These are phyloP conservation scores for Hygrophoropsis aurantiaca DNA, from an alignment of 768 basidiomycete species.

Conservation along the genomic window DNA sequence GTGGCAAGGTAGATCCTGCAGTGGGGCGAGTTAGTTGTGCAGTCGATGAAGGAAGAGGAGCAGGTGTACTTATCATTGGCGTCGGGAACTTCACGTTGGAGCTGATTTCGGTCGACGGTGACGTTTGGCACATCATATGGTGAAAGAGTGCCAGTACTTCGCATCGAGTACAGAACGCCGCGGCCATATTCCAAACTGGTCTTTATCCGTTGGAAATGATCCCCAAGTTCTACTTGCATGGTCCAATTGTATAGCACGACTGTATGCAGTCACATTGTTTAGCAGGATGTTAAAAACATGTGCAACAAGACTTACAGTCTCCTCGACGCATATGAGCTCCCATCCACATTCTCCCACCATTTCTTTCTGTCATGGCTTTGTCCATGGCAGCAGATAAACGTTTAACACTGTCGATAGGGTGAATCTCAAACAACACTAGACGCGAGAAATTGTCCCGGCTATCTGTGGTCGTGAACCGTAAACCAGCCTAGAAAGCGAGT, in stretches of 20 bases:
- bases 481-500: conserved; percentile 8
- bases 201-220: conserved; percentile 23
- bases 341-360: conserved; percentile 26
- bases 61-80: neutral
- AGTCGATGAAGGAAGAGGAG: neutral
- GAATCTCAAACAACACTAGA: conserved; percentile 14
- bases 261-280: neutral
- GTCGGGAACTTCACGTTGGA: neutral
- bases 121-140: neutral
- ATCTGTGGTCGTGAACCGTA: conserved; percentile 18
- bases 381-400: conserved; percentile 20
- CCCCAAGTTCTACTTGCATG: conserved; percentile 23
- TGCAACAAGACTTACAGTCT: conserved; percentile 21
- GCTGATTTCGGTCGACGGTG: neutral
- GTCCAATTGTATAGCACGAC: conserved; percentile 21
- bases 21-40: neutral
- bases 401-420: conserved; percentile 10
- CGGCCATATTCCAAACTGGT: conserved; percentile 18
- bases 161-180: conserved; percentile 5
- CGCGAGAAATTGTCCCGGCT: conserved; percentile 18
- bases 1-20: conserved; percentile 19
- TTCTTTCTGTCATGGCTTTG: conserved; percentile 15
- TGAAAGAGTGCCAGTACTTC: neutral
- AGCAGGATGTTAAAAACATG: neutral
- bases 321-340: conserved; percentile 36